Conservation (phyloP, 2,329 filamentous ascomycete genomes). For the Gaeumannomyces sp. region DNA sequence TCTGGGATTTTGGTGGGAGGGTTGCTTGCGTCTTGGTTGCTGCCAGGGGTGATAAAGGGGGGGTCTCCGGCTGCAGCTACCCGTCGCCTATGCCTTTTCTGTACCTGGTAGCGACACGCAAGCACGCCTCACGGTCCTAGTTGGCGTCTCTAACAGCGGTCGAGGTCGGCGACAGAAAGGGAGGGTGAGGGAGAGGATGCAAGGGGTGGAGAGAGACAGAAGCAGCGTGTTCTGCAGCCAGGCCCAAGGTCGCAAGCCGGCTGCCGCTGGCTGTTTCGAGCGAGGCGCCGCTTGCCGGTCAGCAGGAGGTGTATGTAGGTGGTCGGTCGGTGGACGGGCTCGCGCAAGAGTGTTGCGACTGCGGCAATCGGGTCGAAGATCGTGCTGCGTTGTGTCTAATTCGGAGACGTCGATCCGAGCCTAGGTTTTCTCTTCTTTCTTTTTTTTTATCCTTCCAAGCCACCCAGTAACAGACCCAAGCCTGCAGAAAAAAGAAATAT, state of each 20-base stretch:
- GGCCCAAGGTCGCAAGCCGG: constrained; percentile 3
- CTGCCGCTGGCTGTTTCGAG: too few species aligned
- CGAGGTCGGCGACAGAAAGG: constrained; percentile 9
- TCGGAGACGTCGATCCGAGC: too few species aligned
- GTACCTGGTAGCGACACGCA: constrained; percentile 18
- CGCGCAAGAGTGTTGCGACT: too few species aligned
- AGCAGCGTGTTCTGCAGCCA: constrained; percentile 1
- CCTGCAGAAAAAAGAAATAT: too few species aligned
- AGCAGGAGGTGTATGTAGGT: too few species aligned
- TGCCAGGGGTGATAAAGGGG: constrained; percentile 13
- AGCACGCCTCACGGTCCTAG: constrained; percentile 5
- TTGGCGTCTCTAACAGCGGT: constrained; percentile 15
- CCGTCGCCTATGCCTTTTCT: constrained; percentile 23
- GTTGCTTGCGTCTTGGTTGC: not conserved
- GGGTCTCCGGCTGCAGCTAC: constrained; percentile 24
- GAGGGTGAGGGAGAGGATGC: not conserved
- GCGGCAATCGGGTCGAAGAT: too few species aligned
- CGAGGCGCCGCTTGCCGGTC: too few species aligned
- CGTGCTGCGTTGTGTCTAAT: too few species aligned
- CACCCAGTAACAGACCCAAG: too few species aligned
- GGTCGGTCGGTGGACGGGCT: too few species aligned
- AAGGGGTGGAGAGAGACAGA: not conserved
- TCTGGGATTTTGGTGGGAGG: not conserved
- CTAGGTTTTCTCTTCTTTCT: too few species aligned
- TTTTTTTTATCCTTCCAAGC: too few species aligned